Evolutionary conservation across 2,329 filamentous ascomycete genomes (phyloP).

Genomic region (Colletotrichum viniferum): DNA sequence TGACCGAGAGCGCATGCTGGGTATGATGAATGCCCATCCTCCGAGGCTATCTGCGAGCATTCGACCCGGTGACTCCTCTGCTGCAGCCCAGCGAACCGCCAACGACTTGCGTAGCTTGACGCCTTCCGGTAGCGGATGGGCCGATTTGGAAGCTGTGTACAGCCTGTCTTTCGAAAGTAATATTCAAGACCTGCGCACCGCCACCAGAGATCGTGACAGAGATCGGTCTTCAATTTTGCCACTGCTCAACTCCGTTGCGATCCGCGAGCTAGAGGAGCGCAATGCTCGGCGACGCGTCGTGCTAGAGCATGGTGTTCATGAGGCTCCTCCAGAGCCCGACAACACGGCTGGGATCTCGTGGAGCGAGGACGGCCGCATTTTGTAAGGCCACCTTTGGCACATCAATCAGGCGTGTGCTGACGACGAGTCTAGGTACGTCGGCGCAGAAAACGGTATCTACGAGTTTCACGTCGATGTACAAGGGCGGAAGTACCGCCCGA

Average conservation of each 20-base stretch:
- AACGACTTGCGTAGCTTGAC: not conserved
- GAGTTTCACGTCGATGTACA: constrained; percentile 72
- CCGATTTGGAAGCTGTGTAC: constrained; percentile 48
- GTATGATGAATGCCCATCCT: not conserved
- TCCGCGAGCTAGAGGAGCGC: constrained; percentile 32
- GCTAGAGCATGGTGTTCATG: constrained; percentile 44
- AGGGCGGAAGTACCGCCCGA: constrained; percentile 63
- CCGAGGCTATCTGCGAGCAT: constrained; percentile 7
- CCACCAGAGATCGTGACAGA: constrained; percentile 32
- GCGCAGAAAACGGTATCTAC: constrained; percentile 75
- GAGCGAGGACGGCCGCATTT: constrained; percentile 62
- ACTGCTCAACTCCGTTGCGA: constrained; percentile 38
- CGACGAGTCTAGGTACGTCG: constrained; percentile 57
- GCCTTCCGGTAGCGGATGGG: constrained; percentile 34
- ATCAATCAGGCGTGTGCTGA: not conserved
- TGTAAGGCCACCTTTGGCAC: constrained; percentile 49
- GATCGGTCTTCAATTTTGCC: constrained; percentile 42
- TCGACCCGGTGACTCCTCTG: not conserved
- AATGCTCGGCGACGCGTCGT: constrained; percentile 28
- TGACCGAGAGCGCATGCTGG: constrained; percentile 10
- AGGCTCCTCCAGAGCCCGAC: constrained; percentile 51
- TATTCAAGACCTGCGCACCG: constrained; percentile 29
- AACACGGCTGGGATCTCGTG: constrained; percentile 67
- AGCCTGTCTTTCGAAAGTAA: constrained; percentile 34
- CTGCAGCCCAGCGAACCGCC: not conserved